A percentile compares a stretch with the other conserved stretches of the same genome.
These are phyloP conservation scores for Talaromyces ruber DNA, from an alignment of 495 filamentous ascomycete species.

Conservation along the genomic window DNA sequence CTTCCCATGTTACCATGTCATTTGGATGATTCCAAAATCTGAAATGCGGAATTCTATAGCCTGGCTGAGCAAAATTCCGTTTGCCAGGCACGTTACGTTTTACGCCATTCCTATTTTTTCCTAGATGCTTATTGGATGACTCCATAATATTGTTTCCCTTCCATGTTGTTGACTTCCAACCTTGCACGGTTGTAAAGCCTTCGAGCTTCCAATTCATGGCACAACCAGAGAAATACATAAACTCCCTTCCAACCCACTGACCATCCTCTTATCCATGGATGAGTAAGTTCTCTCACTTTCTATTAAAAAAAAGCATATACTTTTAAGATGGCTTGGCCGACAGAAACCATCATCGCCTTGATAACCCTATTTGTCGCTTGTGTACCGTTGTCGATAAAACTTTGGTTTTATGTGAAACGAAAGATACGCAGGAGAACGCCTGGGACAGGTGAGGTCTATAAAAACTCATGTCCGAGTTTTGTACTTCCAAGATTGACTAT, in stretches of 20 bases:
- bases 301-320: neutral
- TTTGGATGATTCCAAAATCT: neutral
- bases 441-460: neutral
- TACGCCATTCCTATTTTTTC: neutral
- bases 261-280: neutral
- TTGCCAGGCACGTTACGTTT: too few relatives aligned
- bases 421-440: neutral
- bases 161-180: neutral
- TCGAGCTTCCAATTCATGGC: neutral
- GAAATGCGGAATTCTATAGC: neutral
- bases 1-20: too few relatives aligned
- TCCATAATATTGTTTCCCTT: neutral
- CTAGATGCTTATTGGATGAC: neutral
- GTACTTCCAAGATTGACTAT: neutral
- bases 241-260: neutral
- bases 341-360: neutral
- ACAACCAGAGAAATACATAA: neutral
- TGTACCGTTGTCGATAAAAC: neutral
- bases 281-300: neutral
- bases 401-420: neutral
- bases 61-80: neutral
- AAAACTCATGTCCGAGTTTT: neutral
- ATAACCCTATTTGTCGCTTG: neutral
- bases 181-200: neutral
- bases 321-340: neutral